These are phyloP conservation scores for Grifola frondosa DNA, from an alignment of 1,284 basidiomycete genomes.

Conservation along the genomic window DNA sequence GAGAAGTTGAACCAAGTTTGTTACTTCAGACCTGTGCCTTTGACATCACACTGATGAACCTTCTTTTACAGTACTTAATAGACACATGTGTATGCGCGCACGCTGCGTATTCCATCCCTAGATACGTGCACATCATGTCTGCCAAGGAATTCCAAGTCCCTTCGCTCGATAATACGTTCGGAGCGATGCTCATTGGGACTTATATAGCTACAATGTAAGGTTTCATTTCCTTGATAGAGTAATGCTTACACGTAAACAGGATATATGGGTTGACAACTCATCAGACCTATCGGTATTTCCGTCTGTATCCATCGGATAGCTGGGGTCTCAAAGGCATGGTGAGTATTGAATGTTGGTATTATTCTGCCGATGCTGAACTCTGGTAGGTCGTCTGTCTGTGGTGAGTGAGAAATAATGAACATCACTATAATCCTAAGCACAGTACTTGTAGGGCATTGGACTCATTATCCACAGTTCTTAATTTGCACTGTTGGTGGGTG, in stretches of 20 bases:
- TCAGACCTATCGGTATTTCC: constrained; percentile 13
- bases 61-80: too few relatives aligned
- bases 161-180: constrained; percentile 7
- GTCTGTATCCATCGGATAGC: constrained; percentile 8
- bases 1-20: too few relatives aligned
- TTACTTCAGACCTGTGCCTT: too few relatives aligned
- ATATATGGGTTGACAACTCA: constrained; percentile 12
- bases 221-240: too few relatives aligned
- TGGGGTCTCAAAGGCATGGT: constrained; percentile 6
- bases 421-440: neutral
- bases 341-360: neutral
- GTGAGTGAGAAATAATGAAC: too few relatives aligned
- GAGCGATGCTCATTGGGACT: constrained; percentile 7
- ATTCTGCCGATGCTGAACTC: neutral
- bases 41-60: too few relatives aligned
- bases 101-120: too few relatives aligned
- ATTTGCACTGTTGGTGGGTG: too few relatives aligned
- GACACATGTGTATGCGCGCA: too few relatives aligned
- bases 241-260: too few relatives aligned
- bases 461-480: constrained; percentile 1
- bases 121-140: too few relatives aligned
- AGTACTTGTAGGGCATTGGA: constrained; percentile 6
- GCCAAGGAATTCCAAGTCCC: too few relatives aligned
- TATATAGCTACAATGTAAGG: constrained; percentile 9
- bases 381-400: neutral